phyloP scores from a whole-genome alignment of 129 eudicot species.

The Chrysanthemum seticuspe region DNA sequence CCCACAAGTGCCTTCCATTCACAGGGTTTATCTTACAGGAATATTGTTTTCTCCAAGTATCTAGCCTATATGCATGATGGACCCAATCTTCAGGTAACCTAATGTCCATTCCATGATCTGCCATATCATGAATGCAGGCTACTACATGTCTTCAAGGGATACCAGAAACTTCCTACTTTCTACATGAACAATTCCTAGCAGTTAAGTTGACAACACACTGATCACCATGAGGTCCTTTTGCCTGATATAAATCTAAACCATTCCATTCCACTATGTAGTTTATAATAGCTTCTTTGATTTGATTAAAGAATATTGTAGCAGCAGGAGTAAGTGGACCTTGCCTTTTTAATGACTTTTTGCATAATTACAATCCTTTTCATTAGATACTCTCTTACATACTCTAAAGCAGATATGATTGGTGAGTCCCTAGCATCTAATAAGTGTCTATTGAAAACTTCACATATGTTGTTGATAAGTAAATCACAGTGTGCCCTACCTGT shows the following conservation, averaged over 20 bases:
- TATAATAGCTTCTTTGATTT: too few relatives aligned
- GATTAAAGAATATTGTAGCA: background rate
- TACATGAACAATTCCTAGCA: background rate
- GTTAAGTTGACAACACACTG: background rate
- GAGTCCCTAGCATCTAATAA: too few relatives aligned
- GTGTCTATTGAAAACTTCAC: too few relatives aligned
- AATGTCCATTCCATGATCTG: background rate
- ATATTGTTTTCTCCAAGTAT: background rate
- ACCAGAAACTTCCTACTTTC: background rate
- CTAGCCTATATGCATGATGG: background rate
- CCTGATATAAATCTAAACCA: background rate
- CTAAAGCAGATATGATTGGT: too few relatives aligned
- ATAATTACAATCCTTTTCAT: too few relatives aligned
- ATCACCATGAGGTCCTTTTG: background rate
- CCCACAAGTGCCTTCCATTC: too few relatives aligned
- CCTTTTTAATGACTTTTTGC: too few relatives aligned
- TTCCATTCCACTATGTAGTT: background rate
- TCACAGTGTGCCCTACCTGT: too few relatives aligned
- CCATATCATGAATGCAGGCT: background rate
- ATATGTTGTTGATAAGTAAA: too few relatives aligned
- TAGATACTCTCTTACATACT: too few relatives aligned
- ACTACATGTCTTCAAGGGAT: background rate
- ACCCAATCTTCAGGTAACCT: background rate
- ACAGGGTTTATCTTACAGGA: background rate
- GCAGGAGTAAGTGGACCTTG: background rate